These are phyloP conservation scores for Penicillium pancosmium DNA, from an alignment of 495 filamentous ascomycete species.

Conservation along the genomic window DNA sequence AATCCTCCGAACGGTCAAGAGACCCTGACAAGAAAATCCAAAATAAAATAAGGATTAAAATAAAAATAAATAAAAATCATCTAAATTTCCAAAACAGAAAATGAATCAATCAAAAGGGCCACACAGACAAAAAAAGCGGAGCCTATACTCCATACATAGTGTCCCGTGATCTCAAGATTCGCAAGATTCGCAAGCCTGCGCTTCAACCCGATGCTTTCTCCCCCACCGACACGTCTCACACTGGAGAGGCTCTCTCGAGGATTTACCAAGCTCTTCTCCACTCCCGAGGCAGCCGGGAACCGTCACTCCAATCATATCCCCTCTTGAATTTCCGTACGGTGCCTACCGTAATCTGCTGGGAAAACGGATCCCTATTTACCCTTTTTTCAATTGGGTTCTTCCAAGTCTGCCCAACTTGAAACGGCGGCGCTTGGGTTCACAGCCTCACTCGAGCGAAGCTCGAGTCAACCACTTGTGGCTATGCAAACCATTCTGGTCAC, in stretches of 20 bases:
- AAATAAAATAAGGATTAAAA: not conserved
- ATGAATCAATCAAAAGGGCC: not conserved
- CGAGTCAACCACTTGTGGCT: not conserved
- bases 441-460: not conserved
- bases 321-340: not conserved
- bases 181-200: conserved; percentile 27
- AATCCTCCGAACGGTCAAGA: conserved; percentile 18
- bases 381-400: not conserved
- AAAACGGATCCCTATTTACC: not conserved
- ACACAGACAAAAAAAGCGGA: not conserved
- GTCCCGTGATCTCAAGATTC: conserved; percentile 12
- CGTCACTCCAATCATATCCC: not conserved
- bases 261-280: conserved; percentile 5
- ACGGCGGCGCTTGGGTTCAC: conserved; percentile 1
- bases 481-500: not conserved
- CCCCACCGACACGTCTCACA: conserved; percentile 15
- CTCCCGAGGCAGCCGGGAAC: not conserved
- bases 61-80: not conserved
- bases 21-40: conserved; percentile 17
- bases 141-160: too few species aligned
- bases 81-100: not conserved
- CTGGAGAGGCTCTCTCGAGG: conserved; percentile 4
- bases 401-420: not conserved
- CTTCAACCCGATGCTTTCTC: conserved; percentile 16
- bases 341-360: not conserved